Conservation (phyloP, 176 grass and related monocot genomes). For the Oryza glaberrima region DNA sequence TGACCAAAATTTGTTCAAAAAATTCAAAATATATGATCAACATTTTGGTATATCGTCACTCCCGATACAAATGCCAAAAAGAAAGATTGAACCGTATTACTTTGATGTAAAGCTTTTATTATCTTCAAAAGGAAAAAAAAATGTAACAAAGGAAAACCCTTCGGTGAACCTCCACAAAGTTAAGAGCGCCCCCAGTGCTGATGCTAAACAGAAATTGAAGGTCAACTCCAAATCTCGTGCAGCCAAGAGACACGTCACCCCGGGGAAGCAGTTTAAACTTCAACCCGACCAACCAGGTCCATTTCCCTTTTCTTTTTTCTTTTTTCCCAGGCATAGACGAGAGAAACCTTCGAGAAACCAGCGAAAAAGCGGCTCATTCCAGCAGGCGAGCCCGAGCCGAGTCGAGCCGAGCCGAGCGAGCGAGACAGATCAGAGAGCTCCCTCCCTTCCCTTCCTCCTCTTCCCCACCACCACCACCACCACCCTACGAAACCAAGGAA, state of each 20-base stretch:
- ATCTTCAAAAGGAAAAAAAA: too few species aligned
- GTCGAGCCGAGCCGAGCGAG: not conserved
- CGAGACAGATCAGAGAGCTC: constrained; percentile 38
- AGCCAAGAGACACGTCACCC: not conserved
- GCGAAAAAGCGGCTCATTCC: constrained; percentile 45
- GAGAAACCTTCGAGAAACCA: constrained; percentile 45
- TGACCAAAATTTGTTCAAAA: too few species aligned
- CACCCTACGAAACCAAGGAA: not conserved
- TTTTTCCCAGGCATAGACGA: not conserved
- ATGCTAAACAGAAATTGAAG: not conserved
- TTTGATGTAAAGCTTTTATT: too few species aligned
- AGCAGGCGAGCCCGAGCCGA: constrained; percentile 2
- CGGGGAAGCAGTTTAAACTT: constrained; percentile 28
- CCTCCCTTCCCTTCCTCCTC: not conserved
- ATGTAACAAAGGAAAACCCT: too few species aligned
- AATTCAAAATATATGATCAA: too few species aligned
- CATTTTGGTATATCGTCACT: too few species aligned
- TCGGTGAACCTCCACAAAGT: too few species aligned
- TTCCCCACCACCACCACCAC: too few species aligned
- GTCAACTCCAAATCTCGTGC: constrained; percentile 24
- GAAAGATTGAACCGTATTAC: too few species aligned
- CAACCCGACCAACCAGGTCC: not conserved
- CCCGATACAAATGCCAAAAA: too few species aligned
- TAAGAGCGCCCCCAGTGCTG: too few species aligned
- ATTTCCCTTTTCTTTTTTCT: not conserved